A percentile compares a stretch with the other conserved stretches of the same genome.
phyloP scores from a whole-genome alignment of 2,329 filamentous ascomycete genomes.

The Fusarium keratoplasticum region DNA sequence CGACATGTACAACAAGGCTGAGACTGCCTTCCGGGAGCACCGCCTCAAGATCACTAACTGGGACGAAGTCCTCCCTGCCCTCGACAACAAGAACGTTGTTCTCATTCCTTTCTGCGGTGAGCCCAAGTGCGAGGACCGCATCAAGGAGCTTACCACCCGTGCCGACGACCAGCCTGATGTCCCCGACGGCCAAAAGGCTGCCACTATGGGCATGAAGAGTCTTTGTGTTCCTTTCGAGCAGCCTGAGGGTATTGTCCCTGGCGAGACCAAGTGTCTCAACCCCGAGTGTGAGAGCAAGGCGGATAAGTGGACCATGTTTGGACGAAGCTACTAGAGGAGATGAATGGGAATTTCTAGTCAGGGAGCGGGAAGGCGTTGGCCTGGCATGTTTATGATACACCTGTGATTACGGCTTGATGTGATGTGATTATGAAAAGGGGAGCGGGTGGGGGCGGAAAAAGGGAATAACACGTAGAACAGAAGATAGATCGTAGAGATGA shows the following conservation, averaged over 20 bases:
- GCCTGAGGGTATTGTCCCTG: slow-evolving; percentile 81
- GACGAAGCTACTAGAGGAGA: slow-evolving; percentile 71
- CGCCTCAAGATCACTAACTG: slow-evolving; percentile 85
- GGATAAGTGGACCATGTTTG: slow-evolving; percentile 93
- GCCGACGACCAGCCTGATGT: slow-evolving; percentile 70
- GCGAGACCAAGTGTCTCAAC: slow-evolving; percentile 91
- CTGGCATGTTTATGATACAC: slow-evolving; percentile 47
- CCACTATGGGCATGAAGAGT: slow-evolving; percentile 75
- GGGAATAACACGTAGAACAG: slow-evolving; percentile 35
- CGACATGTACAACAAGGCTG: slow-evolving; percentile 83
- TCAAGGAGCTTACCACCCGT: slow-evolving; percentile 91
- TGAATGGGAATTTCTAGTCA: slow-evolving; percentile 32
- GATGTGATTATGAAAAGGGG: slow-evolving; percentile 42
- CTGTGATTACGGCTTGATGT: slow-evolving; percentile 44
- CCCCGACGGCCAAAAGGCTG: slow-evolving; percentile 65
- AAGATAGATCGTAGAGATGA: slow-evolving; percentile 36
- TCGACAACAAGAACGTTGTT: slow-evolving; percentile 93
- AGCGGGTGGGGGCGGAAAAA: slow-evolving; percentile 26
- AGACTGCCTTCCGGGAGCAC: slow-evolving; percentile 82
- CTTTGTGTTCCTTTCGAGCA: slow-evolving; percentile 84
- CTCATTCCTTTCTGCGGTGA: slow-evolving; percentile 91
- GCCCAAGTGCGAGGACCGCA: slow-evolving; percentile 87
- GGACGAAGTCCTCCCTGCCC: slow-evolving; percentile 89
- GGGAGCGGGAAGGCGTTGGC: slow-evolving; percentile 44
- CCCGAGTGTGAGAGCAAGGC: slow-evolving; percentile 83